phyloP scores from a whole-genome alignment of 768 basidiomycete genomes.

The Russula sp. region DNA sequence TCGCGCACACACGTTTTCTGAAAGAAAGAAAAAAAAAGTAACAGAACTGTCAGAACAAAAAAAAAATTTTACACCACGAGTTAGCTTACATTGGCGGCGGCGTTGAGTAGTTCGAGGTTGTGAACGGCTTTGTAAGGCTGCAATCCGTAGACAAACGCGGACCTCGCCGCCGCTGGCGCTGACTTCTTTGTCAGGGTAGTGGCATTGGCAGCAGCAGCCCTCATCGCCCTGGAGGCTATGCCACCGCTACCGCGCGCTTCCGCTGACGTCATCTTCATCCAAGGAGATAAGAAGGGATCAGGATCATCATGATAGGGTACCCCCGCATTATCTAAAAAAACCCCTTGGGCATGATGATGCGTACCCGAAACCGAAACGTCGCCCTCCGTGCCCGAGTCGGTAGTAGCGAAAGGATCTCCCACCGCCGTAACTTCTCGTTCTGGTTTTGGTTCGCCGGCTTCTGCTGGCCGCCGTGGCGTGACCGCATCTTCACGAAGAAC shows the following conservation, averaged over 20 bases:
- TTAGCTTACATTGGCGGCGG: background rate
- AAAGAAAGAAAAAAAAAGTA: too few relatives aligned
- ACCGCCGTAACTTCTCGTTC: background rate
- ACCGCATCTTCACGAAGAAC: too few relatives aligned
- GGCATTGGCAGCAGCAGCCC: too few relatives aligned
- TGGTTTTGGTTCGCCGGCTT: background rate
- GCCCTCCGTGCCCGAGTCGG: too few relatives aligned
- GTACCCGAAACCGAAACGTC: too few relatives aligned
- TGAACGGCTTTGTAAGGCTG: slow-evolving; percentile 47
- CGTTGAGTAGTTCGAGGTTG: background rate
- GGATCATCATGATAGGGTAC: too few relatives aligned
- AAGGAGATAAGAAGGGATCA: too few relatives aligned
- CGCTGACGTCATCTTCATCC: too few relatives aligned
- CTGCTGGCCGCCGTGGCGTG: background rate
- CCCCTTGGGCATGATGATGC: too few relatives aligned
- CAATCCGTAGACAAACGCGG: slow-evolving; percentile 33
- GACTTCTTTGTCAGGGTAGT: background rate
- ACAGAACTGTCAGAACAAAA: background rate
- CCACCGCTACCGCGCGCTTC: too few relatives aligned
- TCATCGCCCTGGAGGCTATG: too few relatives aligned
- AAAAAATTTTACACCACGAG: background rate
- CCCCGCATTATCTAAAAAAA: background rate
- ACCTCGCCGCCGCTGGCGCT: background rate
- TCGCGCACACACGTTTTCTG: slow-evolving; percentile 30
- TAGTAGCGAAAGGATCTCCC: background rate